Evolutionary conservation across 495 filamentous ascomycete species (phyloP).

Genomic region (Lichina pygmaea): DNA sequence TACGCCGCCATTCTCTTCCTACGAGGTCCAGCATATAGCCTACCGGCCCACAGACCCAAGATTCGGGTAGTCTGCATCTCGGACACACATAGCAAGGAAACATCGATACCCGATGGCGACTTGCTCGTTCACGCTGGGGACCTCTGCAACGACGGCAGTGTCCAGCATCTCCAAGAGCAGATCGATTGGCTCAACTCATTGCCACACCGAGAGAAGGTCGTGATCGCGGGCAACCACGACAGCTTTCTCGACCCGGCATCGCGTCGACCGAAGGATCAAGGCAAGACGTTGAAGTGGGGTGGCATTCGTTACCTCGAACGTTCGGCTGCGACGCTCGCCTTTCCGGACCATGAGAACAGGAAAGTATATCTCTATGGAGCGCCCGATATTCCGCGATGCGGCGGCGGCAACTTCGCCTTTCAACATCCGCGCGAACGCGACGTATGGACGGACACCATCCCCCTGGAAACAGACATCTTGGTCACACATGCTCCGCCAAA

Average conservation of each 20-base stretch:
- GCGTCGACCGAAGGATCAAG: slow-evolving; percentile 15
- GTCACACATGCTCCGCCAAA: slow-evolving; percentile 60
- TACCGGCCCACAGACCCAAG: slow-evolving; percentile 20
- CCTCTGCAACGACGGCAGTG: slow-evolving; percentile 43
- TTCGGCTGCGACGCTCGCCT: slow-evolving; percentile 22
- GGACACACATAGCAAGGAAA: slow-evolving; percentile 50
- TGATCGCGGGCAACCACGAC: slow-evolving; percentile 80
- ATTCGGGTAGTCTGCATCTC: slow-evolving; percentile 72
- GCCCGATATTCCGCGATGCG: slow-evolving; percentile 32
- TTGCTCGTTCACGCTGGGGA: slow-evolving; percentile 80
- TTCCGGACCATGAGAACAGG: slow-evolving; percentile 12
- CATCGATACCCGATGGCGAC: slow-evolving; percentile 46
- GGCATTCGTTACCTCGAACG: slow-evolving; percentile 39
- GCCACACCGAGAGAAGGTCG: slow-evolving; percentile 52
- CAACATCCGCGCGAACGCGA: slow-evolving; percentile 31
- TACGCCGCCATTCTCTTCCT: slow-evolving; percentile 36
- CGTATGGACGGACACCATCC: slow-evolving; percentile 40
- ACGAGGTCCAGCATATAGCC: slow-evolving; percentile 28
- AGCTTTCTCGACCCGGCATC: slow-evolving; percentile 39
- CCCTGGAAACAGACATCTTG: slow-evolving; percentile 50
- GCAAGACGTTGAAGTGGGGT: slow-evolving; percentile 24
- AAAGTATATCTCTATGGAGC: slow-evolving; percentile 31
- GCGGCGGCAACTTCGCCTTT: slow-evolving; percentile 37
- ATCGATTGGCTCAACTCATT: slow-evolving; percentile 53
- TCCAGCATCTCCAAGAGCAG: slow-evolving; percentile 42